These are phyloP conservation scores for Silene vulgaris DNA, from an alignment of 179 eudicot species.

Conservation along the genomic window DNA sequence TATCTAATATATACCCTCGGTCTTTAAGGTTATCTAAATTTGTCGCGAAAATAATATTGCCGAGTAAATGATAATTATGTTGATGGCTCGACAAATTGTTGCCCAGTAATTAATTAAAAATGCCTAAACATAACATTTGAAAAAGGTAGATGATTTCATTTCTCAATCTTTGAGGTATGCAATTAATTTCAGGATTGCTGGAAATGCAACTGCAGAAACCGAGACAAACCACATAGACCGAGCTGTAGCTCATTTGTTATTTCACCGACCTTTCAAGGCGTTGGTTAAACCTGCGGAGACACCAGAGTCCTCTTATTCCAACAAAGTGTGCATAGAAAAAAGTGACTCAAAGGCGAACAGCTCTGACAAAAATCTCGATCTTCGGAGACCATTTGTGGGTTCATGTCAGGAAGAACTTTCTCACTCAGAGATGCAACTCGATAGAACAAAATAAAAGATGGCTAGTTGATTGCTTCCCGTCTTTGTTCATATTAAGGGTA, in stretches of 20 bases:
- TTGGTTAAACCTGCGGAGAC: conserved; percentile 39
- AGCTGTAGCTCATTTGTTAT: conserved; percentile 71
- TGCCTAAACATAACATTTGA: not conserved
- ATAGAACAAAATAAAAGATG: conserved; percentile 27
- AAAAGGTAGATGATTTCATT: not conserved
- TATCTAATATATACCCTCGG: too few relatives aligned
- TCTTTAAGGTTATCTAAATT: too few relatives aligned
- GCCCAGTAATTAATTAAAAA: too few relatives aligned
- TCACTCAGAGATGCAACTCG: conserved; percentile 21
- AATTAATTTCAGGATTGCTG: conserved; percentile 30
- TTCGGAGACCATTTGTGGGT: conserved; percentile 22
- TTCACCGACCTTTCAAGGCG: conserved; percentile 53
- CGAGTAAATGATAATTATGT: too few relatives aligned
- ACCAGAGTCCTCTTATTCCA: conserved; percentile 47
- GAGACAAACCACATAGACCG: conserved; percentile 78
- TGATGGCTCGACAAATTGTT: too few relatives aligned
- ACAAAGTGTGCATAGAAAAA: conserved; percentile 32
- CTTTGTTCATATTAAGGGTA: too few relatives aligned
- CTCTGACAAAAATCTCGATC: conserved; percentile 26
- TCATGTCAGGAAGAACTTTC: conserved; percentile 23
- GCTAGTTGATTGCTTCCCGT: too few relatives aligned
- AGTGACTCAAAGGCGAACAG: conserved; percentile 26
- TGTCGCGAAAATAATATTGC: too few relatives aligned
- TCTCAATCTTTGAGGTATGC: not conserved
- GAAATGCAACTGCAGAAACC: conserved; percentile 45